Base-by-base conservation (phyloP, 371 early-diverging fungal species). In the Nematocida major region DNA sequence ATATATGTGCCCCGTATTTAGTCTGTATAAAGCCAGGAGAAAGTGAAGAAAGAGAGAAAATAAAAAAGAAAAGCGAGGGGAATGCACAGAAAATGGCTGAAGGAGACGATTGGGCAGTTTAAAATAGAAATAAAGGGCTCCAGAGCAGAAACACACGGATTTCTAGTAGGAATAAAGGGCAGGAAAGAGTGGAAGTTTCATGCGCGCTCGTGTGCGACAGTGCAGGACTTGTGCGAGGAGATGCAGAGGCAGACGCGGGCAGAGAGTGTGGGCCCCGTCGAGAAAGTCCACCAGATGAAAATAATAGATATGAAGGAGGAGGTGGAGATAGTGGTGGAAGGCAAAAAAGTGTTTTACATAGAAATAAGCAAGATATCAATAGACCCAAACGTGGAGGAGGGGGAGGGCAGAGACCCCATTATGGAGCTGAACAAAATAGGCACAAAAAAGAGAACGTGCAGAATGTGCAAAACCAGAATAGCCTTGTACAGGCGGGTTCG, bases 101-200 rank as follows among this genome's bases (percentile, higher is more conserved):
- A 15, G 4, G 59, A 38, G 40, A 45, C 4, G 5, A 9, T 65
- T n/a, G 40, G 39, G 20, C 26, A 20, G 9, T 36, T 68, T 59
- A 28, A 42, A 13, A 59, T 63, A 70, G 13, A 11, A 9, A 30
- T 24, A 13, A n/a, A 39, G 22, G 32, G 5, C 15, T 40, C 13
- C 30, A 49, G 15, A 32, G 30, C 61, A 28, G 32, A 63, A 30
- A 28, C 63, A 34, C n/a, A 0, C 18, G 76, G 76, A 24, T 47
- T 34, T 9, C 30, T 73, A 15, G 1, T 48, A 2, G 28, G 63
- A 11, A 18, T 15, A 28, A 73, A 73, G 3, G 24, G 49, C 4
- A 26, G 59, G 34, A 62, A 38, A 22, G 76, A 63, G 39, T 73
- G 76, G 76, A 40, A 59, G 54, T 73, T 73, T 38, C 45, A 15